Evolutionary conservation across 768 basidiomycete species (phyloP), one percentile per base, ranked within the genome.

Genomic region (Leucocoprinus leucothites): DNA sequence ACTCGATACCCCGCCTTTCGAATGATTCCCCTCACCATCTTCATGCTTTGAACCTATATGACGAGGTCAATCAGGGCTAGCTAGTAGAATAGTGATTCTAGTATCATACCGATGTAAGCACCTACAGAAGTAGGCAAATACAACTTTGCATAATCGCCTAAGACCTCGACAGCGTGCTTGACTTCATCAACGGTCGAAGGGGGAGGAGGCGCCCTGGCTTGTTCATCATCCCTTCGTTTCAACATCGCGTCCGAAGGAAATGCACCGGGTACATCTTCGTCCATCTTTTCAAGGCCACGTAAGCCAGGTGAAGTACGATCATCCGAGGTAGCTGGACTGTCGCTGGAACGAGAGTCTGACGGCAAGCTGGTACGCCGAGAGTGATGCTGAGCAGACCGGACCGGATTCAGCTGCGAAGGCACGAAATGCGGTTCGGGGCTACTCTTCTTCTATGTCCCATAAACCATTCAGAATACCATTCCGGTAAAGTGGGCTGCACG

Each of bases 121-220:
- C 31, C 35, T 4, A 53, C 24, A 1, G 53, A 40, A 16, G n/a
- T 21, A 25, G 47, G 46, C 18, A 55, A 5, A 42, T 41, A 48
- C 26, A 22, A 13, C 45, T 42, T 55, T 9, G 53, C 53, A 18
- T 55, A 55, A 41, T 55, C 53, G n/a, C 46, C 36, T 7, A 55
- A 9, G 2, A 28, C 53, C 3, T 21, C 45, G 19, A 42, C 35
- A 4, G 38, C 44, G 7, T 48, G n/a, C 25, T 48, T 55, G 16
- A 55, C 14, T 18, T 28, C 38, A 13, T 48, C 46, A 8, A 35
- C 3, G 19, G 43, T 53, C 31, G 51, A 53, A 19, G 28, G 42
- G 25, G 51, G 42, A 13, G 42, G 31, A 6, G 24, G 18, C 18
- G 51, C 21, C 19, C 18, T 19, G 2, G n/a, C 34, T 2, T 34